Conservation (phyloP, 2,329 filamentous ascomycete genomes). For the Calonectria naviculata region DNA sequence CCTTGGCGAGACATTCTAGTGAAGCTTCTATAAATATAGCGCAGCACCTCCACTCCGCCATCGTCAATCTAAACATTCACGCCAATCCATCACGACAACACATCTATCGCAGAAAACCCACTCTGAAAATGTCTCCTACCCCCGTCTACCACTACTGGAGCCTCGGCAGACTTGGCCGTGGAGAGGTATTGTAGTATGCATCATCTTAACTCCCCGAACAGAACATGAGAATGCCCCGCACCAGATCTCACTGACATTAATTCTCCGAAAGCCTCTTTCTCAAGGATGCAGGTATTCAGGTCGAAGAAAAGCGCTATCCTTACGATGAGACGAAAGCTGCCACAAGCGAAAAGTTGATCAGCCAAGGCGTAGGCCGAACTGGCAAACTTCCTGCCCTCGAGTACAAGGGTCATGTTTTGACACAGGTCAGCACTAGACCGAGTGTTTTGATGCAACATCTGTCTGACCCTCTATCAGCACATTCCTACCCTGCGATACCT, state of each 20-base stretch:
- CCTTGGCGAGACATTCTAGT: not conserved
- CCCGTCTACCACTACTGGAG: slow-evolving; percentile 39
- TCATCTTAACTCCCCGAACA: not conserved
- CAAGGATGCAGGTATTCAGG: slow-evolving; percentile 28
- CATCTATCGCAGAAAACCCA: not conserved
- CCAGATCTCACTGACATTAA: not conserved
- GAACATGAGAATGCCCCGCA: no score
- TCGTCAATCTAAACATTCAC: not conserved
- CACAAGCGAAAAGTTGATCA: slow-evolving; percentile 40
- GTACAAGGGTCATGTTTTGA: slow-evolving; percentile 46
- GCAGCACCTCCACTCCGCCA: not conserved
- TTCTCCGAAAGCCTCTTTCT: slow-evolving; percentile 25
- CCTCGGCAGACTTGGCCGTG: slow-evolving; percentile 41
- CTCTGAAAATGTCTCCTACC: not conserved
- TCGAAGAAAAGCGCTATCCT: slow-evolving; percentile 29
- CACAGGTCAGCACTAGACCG: slow-evolving; percentile 16
- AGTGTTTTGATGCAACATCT: not conserved
- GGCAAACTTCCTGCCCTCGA: slow-evolving; percentile 48
- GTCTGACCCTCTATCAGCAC: not conserved
- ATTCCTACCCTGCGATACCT: slow-evolving; percentile 49
- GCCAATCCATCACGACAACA: not conserved
- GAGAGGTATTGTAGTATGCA: slow-evolving; percentile 40
- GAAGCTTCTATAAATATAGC: not conserved
- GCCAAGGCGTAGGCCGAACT: slow-evolving; percentile 41
- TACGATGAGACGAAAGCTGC: slow-evolving; percentile 25